phyloP scores from a whole-genome alignment of 1,139 yeast genomes.

The Protomyces pachydermus region DNA sequence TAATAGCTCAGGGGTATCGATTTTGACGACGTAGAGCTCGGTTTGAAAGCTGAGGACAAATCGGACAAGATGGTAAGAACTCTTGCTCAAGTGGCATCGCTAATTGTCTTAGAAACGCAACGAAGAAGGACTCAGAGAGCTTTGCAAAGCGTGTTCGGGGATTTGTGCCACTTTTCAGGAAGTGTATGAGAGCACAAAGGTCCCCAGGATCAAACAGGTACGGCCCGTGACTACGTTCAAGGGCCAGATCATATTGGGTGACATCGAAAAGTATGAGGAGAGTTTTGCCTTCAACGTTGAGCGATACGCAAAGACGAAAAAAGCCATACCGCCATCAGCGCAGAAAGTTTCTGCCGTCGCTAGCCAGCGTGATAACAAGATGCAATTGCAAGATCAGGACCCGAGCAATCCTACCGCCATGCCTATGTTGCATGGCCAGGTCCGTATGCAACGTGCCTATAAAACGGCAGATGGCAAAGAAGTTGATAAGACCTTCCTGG shows the following conservation, averaged over 20 bases:
- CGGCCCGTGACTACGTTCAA: conserved; percentile 35
- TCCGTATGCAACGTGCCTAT: conserved; percentile 24
- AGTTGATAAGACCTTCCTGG: conserved; percentile 36
- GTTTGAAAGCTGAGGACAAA: conserved; percentile 34
- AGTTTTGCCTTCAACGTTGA: conserved; percentile 46
- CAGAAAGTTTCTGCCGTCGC: conserved; percentile 33
- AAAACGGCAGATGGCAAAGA: conserved; percentile 33
- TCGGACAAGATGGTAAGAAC: conserved; percentile 33
- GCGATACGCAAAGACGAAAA: conserved; percentile 59
- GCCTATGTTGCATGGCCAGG: neutral
- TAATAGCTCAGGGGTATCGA: conserved; percentile 38
- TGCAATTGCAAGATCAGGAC: conserved; percentile 5
- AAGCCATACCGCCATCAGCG: conserved; percentile 44
- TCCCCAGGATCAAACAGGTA: conserved; percentile 29
- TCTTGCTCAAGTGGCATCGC: too few relatives aligned
- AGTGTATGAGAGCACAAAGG: conserved; percentile 18
- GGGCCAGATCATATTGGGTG: conserved; percentile 46
- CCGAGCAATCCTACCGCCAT: neutral
- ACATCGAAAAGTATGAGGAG: conserved; percentile 32
- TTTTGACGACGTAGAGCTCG: conserved; percentile 37
- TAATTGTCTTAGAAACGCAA: neutral
- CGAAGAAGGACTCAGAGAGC: conserved; percentile 26
- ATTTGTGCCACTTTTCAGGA: conserved; percentile 36
- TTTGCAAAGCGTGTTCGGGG: conserved; percentile 35
- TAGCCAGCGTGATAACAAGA: conserved; percentile 3